Evolutionary conservation across 108 stramenopile species (phyloP), one percentile per base, ranked within the genome.

Genomic region (Skeletonema marinoi): DNA sequence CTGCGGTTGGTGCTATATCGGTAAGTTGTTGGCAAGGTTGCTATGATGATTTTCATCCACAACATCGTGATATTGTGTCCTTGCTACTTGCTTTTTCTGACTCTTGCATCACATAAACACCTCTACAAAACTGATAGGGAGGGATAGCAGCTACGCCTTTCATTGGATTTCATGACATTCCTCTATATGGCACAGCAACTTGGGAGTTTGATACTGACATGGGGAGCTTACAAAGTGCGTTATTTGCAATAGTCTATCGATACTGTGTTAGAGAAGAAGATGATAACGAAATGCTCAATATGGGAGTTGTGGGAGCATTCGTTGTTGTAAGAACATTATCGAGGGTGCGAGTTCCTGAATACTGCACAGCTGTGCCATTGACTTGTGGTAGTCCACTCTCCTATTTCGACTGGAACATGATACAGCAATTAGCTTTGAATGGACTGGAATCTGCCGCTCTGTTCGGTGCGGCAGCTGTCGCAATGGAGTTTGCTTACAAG

Each of bases 221-320:
- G 84, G 87, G 88, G 8, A 80, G 86, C 12, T 17, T 94, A 4
- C 69, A 86, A 61, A 84, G 78, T 63, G 89, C 83, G 30, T 61
- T 94, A 1, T 94, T 94, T 89, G 93, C 93, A 17, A 91, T 94
- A 66, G 90, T 92, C 0, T 94, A 94, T 68, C 71, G 93, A 30
- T 94, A 92, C 70, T 87, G 86, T 44, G 68, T 89, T 11, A 86
- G 93, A 29, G 60, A 86, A 35, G 74, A 78, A 32, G 91, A 90
- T 64, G 87, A 89, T 25, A 92, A 92, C 75, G 75, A 70, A 21
- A 89, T 91, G 87, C 64, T 94, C 21, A 88, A 88, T 71, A 85
- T 88, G 80, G 91, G 91, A 12, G 90, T 89, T 11, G 65, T 91
- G 3, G 90, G 91, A 25, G 91, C 93, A 11, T 94, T 94, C 83